These are phyloP conservation scores for Ceriops tagal DNA, from an alignment of 345 rosid genomes.

Conservation along the genomic window DNA sequence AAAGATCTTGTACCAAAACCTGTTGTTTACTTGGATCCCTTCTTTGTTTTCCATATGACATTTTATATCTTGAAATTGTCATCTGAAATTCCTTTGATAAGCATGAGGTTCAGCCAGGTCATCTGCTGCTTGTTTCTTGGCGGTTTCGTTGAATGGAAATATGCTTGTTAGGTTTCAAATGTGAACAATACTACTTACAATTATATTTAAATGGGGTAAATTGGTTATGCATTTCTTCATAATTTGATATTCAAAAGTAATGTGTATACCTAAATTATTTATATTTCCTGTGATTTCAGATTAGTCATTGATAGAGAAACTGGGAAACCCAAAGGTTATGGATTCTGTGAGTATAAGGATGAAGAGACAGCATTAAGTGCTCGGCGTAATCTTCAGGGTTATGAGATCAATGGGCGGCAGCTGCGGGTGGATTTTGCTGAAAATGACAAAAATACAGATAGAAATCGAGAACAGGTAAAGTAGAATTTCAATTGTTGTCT, in stretches of 20 bases:
- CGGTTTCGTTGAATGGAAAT: too few relatives aligned
- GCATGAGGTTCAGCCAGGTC: too few relatives aligned
- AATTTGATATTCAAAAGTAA: not conserved
- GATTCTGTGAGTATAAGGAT: constrained; percentile 98
- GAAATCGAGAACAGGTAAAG: constrained; percentile 69
- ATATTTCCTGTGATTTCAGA: constrained; percentile 42
- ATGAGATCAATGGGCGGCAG: constrained; percentile 90
- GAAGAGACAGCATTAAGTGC: constrained; percentile 98
- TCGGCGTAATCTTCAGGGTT: constrained; percentile 96
- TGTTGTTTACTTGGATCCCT: too few relatives aligned
- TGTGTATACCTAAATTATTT: not conserved
- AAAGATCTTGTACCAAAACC: too few relatives aligned
- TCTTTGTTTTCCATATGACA: too few relatives aligned
- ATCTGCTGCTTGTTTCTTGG: too few relatives aligned
- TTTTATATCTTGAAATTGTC: too few relatives aligned
- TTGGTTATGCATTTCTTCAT: not conserved
- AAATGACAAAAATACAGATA: constrained; percentile 88
- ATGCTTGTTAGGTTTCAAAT: too few relatives aligned
- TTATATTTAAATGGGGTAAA: too few relatives aligned
- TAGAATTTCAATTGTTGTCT: not conserved
- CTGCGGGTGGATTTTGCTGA: constrained; percentile 98
- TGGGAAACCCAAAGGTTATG: constrained; percentile 97
- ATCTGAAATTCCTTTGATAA: too few relatives aligned
- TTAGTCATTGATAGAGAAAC: constrained; percentile 94
- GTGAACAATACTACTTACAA: too few relatives aligned